These are phyloP conservation scores for Verbena officinalis DNA, from an alignment of 257 asterid species.

Conservation along the genomic window DNA sequence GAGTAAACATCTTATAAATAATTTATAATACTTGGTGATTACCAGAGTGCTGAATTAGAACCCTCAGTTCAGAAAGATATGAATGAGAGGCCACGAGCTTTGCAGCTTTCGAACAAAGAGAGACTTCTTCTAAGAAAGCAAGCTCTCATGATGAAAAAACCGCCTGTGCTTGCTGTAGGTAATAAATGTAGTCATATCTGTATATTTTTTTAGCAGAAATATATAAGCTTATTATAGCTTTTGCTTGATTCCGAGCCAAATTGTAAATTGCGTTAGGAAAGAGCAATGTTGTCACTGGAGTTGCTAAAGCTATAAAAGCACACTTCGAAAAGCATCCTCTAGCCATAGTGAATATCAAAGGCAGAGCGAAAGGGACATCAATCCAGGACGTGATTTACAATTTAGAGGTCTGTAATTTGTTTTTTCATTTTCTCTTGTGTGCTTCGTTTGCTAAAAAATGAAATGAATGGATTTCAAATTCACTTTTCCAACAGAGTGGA, in stretches of 20 bases:
- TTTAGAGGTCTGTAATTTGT: constrained; percentile 63
- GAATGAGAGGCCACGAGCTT: constrained; percentile 36
- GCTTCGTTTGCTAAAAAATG: no score
- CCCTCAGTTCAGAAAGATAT: constrained; percentile 34
- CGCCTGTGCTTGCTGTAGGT: constrained; percentile 84
- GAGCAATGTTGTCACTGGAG: constrained; percentile 72
- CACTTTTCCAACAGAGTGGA: no score
- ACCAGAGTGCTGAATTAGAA: constrained; percentile 34
- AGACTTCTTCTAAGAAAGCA: constrained; percentile 86
- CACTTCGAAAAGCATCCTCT: constrained; percentile 84
- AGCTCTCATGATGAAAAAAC: constrained; percentile 69
- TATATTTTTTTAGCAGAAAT: constrained; percentile 1
- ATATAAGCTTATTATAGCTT: no score
- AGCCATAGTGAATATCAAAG: constrained; percentile 88
- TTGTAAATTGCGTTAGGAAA: constrained; percentile 53
- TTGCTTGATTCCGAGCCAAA: not conserved
- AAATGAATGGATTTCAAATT: no score
- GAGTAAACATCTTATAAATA: constrained; percentile 6
- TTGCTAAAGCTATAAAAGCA: constrained; percentile 62
- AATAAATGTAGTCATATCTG: constrained; percentile 27
- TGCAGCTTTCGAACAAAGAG: constrained; percentile 83
- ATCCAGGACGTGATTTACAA: constrained; percentile 78
- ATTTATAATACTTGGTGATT: constrained; percentile 32
- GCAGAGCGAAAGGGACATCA: constrained; percentile 96
- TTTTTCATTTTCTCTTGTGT: no score